Base-by-base conservation (phyloP, 1,284 basidiomycete genomes). In the Ustilago bromivora region DNA sequence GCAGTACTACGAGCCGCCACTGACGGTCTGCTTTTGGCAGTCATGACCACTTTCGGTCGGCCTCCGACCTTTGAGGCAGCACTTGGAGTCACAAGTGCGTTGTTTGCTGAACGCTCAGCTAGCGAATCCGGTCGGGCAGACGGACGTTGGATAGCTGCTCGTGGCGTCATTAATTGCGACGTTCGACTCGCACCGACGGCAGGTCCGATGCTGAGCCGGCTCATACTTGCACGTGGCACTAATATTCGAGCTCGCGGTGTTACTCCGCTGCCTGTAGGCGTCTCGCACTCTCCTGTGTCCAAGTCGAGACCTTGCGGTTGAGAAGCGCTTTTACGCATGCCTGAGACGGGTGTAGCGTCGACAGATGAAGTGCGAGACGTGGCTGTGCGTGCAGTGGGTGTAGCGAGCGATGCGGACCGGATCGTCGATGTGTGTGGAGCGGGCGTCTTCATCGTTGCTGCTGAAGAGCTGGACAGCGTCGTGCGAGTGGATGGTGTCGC, bases 321-420 rank as follows among this genome's bases (percentile, higher is more conserved):
- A 15, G 72, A 75, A 31, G 64, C 66, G 61, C 72, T 75, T 41
- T 70, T 75, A 32, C 59, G 62, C 67, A 75, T 70, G 0, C 60
- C 67, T 7, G n/a, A 23, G 8, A 41, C 19, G 2, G 67, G 63
- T 6, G 65, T 66, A 3, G 66, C 58, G 2, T 69, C 60, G 53
- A 51, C 56, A 10, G 60, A n/a, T 15, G 43, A 41, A 23, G 40
- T 43, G 36, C 59, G 61, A 3, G 34, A 15, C 17, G 69, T 58
- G n/a, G 63, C 58, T 5, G 61, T 36, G 7, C 61, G 61, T 9
- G 61, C 28, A 3, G 71, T 61, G 12, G 71, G 69, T 8, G 63
- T 60, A 17, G 61, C 65, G 19, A 73, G 60, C 6, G 71, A 68
- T 13, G 71, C 55, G 2, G 71, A 73, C 12, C 71, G 65, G 12